Evolutionary conservation across 257 asterid species (phyloP), one percentile per base, ranked within the genome.

Genomic region (Capsicum baccatum): DNA sequence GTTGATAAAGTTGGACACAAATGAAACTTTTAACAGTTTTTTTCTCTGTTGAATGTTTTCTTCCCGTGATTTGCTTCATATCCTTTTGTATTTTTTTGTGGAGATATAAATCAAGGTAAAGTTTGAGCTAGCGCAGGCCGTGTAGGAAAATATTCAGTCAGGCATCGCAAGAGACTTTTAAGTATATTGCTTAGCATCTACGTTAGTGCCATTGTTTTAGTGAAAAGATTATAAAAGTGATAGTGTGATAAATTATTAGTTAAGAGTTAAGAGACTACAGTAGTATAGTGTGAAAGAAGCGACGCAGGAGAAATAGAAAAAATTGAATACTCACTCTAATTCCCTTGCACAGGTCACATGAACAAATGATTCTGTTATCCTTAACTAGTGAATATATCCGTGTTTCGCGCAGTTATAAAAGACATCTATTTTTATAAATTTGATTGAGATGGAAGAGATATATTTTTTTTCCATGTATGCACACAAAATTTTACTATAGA

Each of bases 311-410:
- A 83, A 83, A 83, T 58, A 81, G 56, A 62, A 82, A 83, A 35
- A 47, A 39, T 58, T 57, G 67, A 82, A 85, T 83, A 90, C 92
- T 87, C 89, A 96, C 98, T 91, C 79, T 89, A 62, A 79, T 64
- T 88, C 97, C 97, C 84, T 88, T 88, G 96, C 99, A 96, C 88
- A 89, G 78, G 85, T 86, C 88, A 89, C 99, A 96, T 57, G 98
- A 92, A 87, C 98, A 93, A 86, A 92, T 84, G 87, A 96, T 94
- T 56, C 98, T 97, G 35, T 84, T 89, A 81, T 92, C 98, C 89
- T 92, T 93, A 83, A 96, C 26, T 26, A 26, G 26, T 26, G 26
- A 26, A 26, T 26, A 26, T 26, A 26, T 26, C 1, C 26, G 26
- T 1, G 26, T 1, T 26, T 26, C 26, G 0, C 26, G 26, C 26